These are phyloP conservation scores for Boechera divaricarpa DNA, from an alignment of 345 rosid species.

Conservation along the genomic window DNA sequence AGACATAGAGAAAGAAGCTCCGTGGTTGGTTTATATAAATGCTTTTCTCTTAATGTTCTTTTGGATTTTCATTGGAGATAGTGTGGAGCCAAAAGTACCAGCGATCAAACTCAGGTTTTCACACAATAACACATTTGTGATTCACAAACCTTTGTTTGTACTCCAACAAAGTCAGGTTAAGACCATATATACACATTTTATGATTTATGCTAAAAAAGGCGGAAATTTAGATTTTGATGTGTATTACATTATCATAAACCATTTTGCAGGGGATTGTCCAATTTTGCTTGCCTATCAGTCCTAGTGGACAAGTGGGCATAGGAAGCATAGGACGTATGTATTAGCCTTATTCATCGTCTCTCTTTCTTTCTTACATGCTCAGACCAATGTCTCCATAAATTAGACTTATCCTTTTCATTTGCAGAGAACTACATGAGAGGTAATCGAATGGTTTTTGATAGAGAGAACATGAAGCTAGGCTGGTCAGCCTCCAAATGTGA, in stretches of 20 bases:
- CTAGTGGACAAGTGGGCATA: constrained; percentile 54
- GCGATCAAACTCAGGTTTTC: constrained; percentile 68
- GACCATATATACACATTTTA: neutral
- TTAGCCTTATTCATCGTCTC: constrained; percentile 10
- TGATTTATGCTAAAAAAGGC: constrained; percentile 5
- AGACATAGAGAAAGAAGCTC: neutral
- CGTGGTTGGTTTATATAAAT: neutral
- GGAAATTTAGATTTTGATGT: constrained; percentile 18
- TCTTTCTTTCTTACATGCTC: neutral
- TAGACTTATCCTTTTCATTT: constrained; percentile 1
- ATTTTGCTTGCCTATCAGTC: constrained; percentile 77
- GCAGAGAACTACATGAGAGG: constrained; percentile 94
- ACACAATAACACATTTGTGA: constrained; percentile 69
- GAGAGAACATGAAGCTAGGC: constrained; percentile 78
- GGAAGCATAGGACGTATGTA: constrained; percentile 75
- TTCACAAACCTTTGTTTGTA: constrained; percentile 69
- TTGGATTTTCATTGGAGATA: constrained; percentile 37
- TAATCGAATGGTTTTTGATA: constrained; percentile 76
- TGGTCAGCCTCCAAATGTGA: constrained; percentile 89
- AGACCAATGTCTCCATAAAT: neutral
- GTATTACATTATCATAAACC: neutral
- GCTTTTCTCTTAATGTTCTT: neutral
- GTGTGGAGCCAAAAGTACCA: constrained; percentile 69
- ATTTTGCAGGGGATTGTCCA: constrained; percentile 54
- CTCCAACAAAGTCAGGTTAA: constrained; percentile 70